phyloP scores from a whole-genome alignment of 1,139 yeast genomes.

The Candida labiduridarum region DNA sequence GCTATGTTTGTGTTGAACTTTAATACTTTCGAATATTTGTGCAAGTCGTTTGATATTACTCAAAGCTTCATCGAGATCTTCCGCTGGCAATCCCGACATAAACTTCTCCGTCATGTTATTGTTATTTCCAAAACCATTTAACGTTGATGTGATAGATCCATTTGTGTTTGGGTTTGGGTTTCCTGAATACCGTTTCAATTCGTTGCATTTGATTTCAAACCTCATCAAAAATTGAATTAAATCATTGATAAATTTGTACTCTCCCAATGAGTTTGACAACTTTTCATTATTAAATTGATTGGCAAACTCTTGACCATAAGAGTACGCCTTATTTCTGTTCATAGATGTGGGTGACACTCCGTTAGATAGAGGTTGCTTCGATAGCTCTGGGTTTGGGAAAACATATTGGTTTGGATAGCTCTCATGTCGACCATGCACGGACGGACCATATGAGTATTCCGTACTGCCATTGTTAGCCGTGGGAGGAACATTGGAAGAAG shows the following conservation, averaged over 20 bases:
- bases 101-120: slow-evolving; percentile 8
- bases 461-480: neutral
- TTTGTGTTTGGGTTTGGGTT: neutral
- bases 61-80: slow-evolving; percentile 15
- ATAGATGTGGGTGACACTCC: slow-evolving; percentile 12
- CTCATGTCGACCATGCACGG: slow-evolving; percentile 15
- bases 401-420: slow-evolving; percentile 17
- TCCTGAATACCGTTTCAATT: slow-evolving; percentile 8
- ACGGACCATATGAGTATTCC: slow-evolving; percentile 14
- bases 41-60: slow-evolving; percentile 11
- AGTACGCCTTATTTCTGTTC: slow-evolving; percentile 8
- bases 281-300: neutral
- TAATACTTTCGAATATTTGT: slow-evolving; percentile 13
- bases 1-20: slow-evolving; percentile 7
- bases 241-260: slow-evolving; percentile 12
- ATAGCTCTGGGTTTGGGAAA: slow-evolving; percentile 10
- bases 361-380: slow-evolving; percentile 6
- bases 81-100: slow-evolving; percentile 6
- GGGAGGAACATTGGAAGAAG: neutral
- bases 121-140: neutral
- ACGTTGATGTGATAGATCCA: neutral
- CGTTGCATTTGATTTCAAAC: slow-evolving; percentile 15
- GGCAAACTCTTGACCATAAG: slow-evolving; percentile 1
- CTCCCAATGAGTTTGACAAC: neutral
- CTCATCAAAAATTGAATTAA: slow-evolving; percentile 15